These are phyloP conservation scores for Xylaria sp. DNA, from an alignment of 2,329 filamentous ascomycete species.

Conservation along the genomic window DNA sequence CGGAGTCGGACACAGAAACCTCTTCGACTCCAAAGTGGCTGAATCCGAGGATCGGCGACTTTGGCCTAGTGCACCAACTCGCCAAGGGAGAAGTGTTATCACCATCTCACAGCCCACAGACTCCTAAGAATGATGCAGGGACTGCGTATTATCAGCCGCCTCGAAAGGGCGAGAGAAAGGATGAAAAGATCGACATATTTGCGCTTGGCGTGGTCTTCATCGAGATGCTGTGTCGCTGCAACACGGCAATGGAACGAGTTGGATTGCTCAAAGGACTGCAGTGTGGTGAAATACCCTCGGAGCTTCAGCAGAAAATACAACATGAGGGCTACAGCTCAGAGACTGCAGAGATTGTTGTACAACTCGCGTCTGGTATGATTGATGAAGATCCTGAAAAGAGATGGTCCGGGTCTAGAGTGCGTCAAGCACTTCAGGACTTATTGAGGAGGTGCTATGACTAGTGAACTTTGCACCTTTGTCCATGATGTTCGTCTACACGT, in stretches of 20 bases:
- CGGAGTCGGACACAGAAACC: background rate
- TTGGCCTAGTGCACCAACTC: slow-evolving; percentile 70
- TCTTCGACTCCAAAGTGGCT: slow-evolving; percentile 53
- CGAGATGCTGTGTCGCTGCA: slow-evolving; percentile 67
- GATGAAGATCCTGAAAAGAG: slow-evolving; percentile 42
- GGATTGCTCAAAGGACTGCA: slow-evolving; percentile 46
- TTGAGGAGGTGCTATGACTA: slow-evolving; percentile 32
- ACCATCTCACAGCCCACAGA: slow-evolving; percentile 13
- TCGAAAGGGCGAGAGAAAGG: slow-evolving; percentile 46
- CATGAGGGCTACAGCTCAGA: slow-evolving; percentile 40
- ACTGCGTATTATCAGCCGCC: slow-evolving; percentile 72
- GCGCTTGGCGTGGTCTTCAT: slow-evolving; percentile 70
- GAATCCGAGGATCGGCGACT: slow-evolving; percentile 73
- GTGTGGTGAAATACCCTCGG: slow-evolving; percentile 39
- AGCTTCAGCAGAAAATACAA: slow-evolving; percentile 34
- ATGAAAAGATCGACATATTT: slow-evolving; percentile 69
- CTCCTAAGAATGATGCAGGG: slow-evolving; percentile 60
- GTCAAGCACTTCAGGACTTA: slow-evolving; percentile 39
- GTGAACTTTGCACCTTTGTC: background rate
- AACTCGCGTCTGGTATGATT: slow-evolving; percentile 44
- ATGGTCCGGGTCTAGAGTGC: slow-evolving; percentile 42
- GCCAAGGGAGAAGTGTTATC: slow-evolving; percentile 49
- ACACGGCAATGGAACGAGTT: slow-evolving; percentile 61
- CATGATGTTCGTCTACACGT: background rate
- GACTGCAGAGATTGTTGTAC: slow-evolving; percentile 36